A percentile compares a stretch with the other conserved stretches of the same genome.
phyloP scores from a whole-genome alignment of 768 basidiomycete genomes.

The Serendipita sp. region DNA sequence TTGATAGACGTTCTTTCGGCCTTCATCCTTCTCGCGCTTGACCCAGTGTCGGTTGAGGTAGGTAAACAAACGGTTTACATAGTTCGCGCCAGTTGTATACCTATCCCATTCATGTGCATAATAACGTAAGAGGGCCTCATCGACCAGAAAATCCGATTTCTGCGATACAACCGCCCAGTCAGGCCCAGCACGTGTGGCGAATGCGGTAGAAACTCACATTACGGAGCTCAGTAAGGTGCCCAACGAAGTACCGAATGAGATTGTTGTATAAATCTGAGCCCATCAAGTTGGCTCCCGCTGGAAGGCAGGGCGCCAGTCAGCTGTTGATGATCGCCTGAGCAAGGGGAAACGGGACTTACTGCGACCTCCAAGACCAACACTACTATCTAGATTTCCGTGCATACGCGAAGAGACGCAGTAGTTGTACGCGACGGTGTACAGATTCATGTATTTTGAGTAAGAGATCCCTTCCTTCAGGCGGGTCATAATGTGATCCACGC shows the following conservation, averaged over 20 bases:
- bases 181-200: background rate
- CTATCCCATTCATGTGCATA: slow-evolving; percentile 90
- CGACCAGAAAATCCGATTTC: slow-evolving; percentile 66
- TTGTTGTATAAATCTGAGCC: slow-evolving; percentile 95
- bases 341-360: slow-evolving; percentile 14
- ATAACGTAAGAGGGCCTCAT: slow-evolving; percentile 75
- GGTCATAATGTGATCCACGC: slow-evolving; percentile 82
- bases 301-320: slow-evolving; percentile 7
- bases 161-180: slow-evolving; percentile 24
- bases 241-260: slow-evolving; percentile 76
- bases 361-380: slow-evolving; percentile 18
- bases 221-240: slow-evolving; percentile 54
- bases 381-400: slow-evolving; percentile 21
- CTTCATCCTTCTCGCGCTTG: slow-evolving; percentile 93
- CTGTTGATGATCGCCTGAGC: slow-evolving; percentile 10
- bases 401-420: slow-evolving; percentile 74
- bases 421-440: slow-evolving; percentile 92
- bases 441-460: slow-evolving; percentile 73
- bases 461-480: slow-evolving; percentile 78
- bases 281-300: slow-evolving; percentile 88
- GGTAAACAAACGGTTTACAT: slow-evolving; percentile 92
- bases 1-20: slow-evolving; percentile 82
- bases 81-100: slow-evolving; percentile 93
- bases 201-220: slow-evolving; percentile 27
- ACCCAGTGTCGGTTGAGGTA: slow-evolving; percentile 99